phyloP scores from a whole-genome alignment of 495 filamentous ascomycete species.

The Penicillium steckii region DNA sequence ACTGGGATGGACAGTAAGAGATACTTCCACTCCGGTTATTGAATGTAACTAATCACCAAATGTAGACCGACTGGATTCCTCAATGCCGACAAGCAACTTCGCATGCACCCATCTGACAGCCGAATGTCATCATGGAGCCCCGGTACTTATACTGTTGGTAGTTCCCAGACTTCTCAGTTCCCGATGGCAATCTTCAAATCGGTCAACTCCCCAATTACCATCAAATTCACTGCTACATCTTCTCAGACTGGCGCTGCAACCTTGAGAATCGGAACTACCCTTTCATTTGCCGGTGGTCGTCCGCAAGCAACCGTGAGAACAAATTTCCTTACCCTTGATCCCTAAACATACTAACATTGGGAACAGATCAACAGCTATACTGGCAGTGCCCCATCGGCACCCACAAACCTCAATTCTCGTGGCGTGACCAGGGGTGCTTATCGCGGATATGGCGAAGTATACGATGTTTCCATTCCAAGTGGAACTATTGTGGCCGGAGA shows the following conservation, averaged over 20 bases:
- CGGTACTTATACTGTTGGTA: conserved; percentile 58
- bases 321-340: background rate
- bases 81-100: conserved; percentile 62
- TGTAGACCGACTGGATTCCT: conserved; percentile 59
- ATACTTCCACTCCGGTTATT: too few relatives aligned
- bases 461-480: conserved; percentile 53
- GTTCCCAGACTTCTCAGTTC: conserved; percentile 48
- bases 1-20: conserved; percentile 57
- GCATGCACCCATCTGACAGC: conserved; percentile 65
- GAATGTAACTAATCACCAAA: too few relatives aligned
- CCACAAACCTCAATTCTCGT: conserved; percentile 61
- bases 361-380: conserved; percentile 48
- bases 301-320: conserved; percentile 23
- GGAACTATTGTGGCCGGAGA: conserved; percentile 55
- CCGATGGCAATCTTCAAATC: conserved; percentile 66
- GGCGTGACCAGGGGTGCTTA: conserved; percentile 67
- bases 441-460: conserved; percentile 59
- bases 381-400: conserved; percentile 48
- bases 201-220: conserved; percentile 61
- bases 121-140: conserved; percentile 62
- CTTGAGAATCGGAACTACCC: conserved; percentile 61
- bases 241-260: conserved; percentile 53
- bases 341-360: background rate
- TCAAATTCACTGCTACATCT: conserved; percentile 56
- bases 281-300: conserved; percentile 55